Evolutionary conservation across 2,329 filamentous ascomycete species (phyloP).

Genomic region (Catunica adiposa): DNA sequence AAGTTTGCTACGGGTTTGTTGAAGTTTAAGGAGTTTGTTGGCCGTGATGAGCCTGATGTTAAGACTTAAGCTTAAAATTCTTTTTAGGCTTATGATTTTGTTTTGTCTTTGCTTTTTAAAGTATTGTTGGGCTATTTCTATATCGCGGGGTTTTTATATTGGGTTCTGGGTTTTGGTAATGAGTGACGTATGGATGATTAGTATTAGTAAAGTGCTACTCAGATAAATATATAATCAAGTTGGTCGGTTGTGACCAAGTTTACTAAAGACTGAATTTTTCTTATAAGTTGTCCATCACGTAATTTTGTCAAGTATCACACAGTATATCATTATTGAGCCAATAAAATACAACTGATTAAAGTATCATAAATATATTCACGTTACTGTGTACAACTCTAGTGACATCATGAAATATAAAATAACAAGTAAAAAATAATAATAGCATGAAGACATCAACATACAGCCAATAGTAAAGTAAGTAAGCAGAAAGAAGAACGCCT

Average conservation of each 20-base stretch:
- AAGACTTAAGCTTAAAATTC: slow-evolving; percentile 53
- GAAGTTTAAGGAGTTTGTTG: slow-evolving; percentile 86
- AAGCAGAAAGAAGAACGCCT: slow-evolving; percentile 2
- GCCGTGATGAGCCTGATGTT: slow-evolving; percentile 84
- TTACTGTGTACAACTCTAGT: too few species aligned
- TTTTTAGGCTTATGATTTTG: not conserved
- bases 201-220: not conserved
- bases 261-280: too few species aligned
- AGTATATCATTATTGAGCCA: too few species aligned
- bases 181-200: slow-evolving; percentile 1
- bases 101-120: not conserved
- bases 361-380: slow-evolving; percentile 24
- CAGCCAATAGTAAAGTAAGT: not conserved
- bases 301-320: not conserved
- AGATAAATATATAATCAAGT: slow-evolving; percentile 4
- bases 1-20: slow-evolving; percentile 68
- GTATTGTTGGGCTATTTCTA: not conserved
- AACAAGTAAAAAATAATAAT: slow-evolving; percentile 2
- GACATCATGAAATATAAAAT: not conserved
- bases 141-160: not conserved
- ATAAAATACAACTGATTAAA: not conserved
- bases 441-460: slow-evolving; percentile 3
- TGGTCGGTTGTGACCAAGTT: slow-evolving; percentile 6
- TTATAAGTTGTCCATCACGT: too few species aligned
- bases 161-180: not conserved